These are phyloP conservation scores for Galerina sulciceps DNA, from an alignment of 768 basidiomycete genomes.

Conservation along the genomic window DNA sequence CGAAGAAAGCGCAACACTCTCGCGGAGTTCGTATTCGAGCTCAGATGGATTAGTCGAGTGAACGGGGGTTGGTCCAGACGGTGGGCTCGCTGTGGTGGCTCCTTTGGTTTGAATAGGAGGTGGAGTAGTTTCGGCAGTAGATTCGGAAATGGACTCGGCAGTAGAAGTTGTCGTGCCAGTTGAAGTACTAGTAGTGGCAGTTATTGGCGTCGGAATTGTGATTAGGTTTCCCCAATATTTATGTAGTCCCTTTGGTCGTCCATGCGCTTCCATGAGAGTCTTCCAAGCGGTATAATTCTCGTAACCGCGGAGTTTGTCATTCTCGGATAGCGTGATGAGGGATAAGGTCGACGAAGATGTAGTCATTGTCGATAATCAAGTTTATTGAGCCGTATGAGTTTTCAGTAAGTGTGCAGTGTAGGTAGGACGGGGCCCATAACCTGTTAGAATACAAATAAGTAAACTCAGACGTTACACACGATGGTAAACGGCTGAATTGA, in stretches of 20 bases:
- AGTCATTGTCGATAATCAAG: slow-evolving; percentile 1
- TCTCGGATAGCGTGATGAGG: neutral
- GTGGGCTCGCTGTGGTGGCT: neutral
- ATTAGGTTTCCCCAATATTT: slow-evolving; percentile 4
- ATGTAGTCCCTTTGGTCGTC: slow-evolving; percentile 3
- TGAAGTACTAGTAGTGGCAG: too few relatives aligned
- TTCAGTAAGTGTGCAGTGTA: neutral
- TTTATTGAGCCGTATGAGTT: neutral
- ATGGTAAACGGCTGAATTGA: neutral
- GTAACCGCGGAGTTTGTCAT: neutral
- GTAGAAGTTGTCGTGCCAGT: too few relatives aligned
- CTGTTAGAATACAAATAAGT: neutral
- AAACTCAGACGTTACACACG: neutral
- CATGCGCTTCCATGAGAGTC: slow-evolving; percentile 2
- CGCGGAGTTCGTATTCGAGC: slow-evolving; percentile 14
- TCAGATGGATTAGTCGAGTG: slow-evolving; percentile 6
- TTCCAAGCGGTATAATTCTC: slow-evolving; percentile 1
- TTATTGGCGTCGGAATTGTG: neutral
- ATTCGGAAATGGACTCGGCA: neutral
- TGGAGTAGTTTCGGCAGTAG: neutral
- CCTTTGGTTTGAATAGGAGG: neutral
- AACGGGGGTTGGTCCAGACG: slow-evolving; percentile 4
- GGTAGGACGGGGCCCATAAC: neutral
- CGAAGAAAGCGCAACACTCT: slow-evolving; percentile 11
- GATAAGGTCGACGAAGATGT: neutral